Conservation (phyloP, 2,329 filamentous ascomycete species). For the Lecanosticta acicola region DNA sequence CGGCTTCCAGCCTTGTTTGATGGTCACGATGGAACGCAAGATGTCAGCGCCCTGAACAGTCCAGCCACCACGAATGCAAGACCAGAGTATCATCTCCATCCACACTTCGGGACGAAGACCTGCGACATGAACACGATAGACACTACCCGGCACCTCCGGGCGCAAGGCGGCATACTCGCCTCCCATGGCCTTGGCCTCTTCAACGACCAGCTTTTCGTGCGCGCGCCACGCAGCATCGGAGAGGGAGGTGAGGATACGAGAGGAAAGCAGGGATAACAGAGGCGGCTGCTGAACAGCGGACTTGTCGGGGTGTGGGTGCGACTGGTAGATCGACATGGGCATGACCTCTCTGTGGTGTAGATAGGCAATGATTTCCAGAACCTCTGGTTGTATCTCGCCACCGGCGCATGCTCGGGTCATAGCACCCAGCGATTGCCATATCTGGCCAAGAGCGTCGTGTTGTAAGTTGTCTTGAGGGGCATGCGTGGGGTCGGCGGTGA, state of each 20-base stretch:
- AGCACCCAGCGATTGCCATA: slow-evolving; percentile 44
- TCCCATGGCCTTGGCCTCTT: slow-evolving; percentile 30
- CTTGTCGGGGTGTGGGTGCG: slow-evolving; percentile 31
- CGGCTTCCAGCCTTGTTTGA: slow-evolving; percentile 26
- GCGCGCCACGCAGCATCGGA: slow-evolving; percentile 48
- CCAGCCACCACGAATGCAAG: slow-evolving; percentile 47
- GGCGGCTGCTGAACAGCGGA: slow-evolving; percentile 44
- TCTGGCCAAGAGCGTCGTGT: slow-evolving; percentile 38
- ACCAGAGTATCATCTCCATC: slow-evolving; percentile 50
- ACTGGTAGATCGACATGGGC: slow-evolving; percentile 42
- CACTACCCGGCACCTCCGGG: slow-evolving; percentile 41
- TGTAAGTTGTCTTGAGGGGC: slow-evolving; percentile 21
- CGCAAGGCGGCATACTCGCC: slow-evolving; percentile 36
- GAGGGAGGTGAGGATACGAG: slow-evolving; percentile 45
- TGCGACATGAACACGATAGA: slow-evolving; percentile 37
- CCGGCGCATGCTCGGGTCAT: slow-evolving; percentile 37
- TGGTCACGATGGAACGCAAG: slow-evolving; percentile 28
- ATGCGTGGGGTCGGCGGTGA: slow-evolving; percentile 14
- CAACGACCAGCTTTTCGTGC: slow-evolving; percentile 35
- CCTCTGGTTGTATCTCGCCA: slow-evolving; percentile 36
- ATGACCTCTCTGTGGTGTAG: slow-evolving; percentile 45
- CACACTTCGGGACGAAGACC: slow-evolving; percentile 44
- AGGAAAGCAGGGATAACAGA: slow-evolving; percentile 43
- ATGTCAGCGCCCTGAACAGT: slow-evolving; percentile 39
- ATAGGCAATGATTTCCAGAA: slow-evolving; percentile 45